phyloP scores from a whole-genome alignment of 345 rosid genomes.

The Hibiscus trionum region DNA sequence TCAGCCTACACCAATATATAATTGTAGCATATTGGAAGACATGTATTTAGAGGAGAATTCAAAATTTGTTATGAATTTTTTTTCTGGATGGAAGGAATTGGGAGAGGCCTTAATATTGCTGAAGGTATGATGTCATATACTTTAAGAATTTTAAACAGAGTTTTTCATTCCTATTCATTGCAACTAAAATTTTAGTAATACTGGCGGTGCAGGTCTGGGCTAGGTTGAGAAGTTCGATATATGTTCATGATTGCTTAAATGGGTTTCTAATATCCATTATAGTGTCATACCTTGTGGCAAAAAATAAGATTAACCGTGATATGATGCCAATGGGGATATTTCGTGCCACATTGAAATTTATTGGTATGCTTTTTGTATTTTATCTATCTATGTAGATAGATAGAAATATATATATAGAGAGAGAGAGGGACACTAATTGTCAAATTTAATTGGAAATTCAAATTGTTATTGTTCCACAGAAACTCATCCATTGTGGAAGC shows the following conservation, averaged over 20 bases:
- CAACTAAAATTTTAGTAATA: not conserved
- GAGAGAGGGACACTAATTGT: not conserved
- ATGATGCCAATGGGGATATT: conserved; percentile 72
- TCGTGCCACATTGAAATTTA: conserved; percentile 56
- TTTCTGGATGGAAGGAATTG: conserved; percentile 58
- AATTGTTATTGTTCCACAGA: conserved; percentile 36
- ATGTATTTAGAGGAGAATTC: conserved; percentile 58
- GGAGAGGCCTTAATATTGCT: conserved; percentile 63
- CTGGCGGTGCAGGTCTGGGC: conserved; percentile 68
- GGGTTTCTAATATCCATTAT: conserved; percentile 70
- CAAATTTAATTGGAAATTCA: not conserved
- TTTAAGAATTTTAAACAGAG: not conserved
- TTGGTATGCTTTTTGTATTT: conserved; percentile 45
- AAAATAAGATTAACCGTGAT: conserved; percentile 46
- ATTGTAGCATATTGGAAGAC: conserved; percentile 83
- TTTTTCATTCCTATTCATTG: not conserved
- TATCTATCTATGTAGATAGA: too few species aligned
- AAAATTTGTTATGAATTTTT: conserved; percentile 47
- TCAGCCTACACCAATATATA: conserved; percentile 64
- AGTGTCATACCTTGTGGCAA: conserved; percentile 56
- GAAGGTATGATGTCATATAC: conserved; percentile 38
- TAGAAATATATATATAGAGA: too few species aligned
- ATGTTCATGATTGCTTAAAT: conserved; percentile 69
- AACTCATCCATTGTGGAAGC: conserved; percentile 60
- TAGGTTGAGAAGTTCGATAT: conserved; percentile 70